phyloP scores from a whole-genome alignment of 345 rosid species.

The Populus tremula region DNA sequence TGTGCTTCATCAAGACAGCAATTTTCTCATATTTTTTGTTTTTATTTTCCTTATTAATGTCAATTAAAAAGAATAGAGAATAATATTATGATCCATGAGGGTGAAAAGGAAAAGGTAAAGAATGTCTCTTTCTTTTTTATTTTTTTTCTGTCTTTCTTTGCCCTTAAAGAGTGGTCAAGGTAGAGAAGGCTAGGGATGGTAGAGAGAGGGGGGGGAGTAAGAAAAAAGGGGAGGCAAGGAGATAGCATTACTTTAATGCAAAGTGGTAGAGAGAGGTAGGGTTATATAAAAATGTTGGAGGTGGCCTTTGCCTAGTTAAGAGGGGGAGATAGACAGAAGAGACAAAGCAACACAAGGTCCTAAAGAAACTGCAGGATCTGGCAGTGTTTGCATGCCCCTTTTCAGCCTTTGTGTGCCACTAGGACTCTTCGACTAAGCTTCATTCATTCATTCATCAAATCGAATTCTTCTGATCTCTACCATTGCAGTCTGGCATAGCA shows the following conservation, averaged over 20 bases:
- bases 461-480: background rate
- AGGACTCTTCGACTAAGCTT: background rate
- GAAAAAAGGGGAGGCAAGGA: background rate
- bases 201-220: background rate
- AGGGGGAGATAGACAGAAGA: background rate
- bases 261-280: background rate
- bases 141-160: too few species aligned
- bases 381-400: conserved; percentile 14
- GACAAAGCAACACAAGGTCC: background rate
- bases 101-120: background rate
- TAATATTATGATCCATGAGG: background rate
- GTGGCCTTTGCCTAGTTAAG: background rate
- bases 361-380: conserved; percentile 14
- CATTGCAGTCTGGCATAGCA: background rate
- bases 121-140: background rate
- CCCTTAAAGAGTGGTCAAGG: background rate
- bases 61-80: background rate
- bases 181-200: background rate
- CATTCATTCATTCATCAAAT: background rate
- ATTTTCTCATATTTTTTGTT: background rate
- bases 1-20: too few species aligned
- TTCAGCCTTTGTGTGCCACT: conserved; percentile 4
- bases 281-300: background rate
- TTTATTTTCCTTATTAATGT: background rate
- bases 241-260: background rate